These are phyloP conservation scores for Coniferiporia sulphurascens DNA, from an alignment of 1,284 basidiomycete genomes.

Conservation along the genomic window DNA sequence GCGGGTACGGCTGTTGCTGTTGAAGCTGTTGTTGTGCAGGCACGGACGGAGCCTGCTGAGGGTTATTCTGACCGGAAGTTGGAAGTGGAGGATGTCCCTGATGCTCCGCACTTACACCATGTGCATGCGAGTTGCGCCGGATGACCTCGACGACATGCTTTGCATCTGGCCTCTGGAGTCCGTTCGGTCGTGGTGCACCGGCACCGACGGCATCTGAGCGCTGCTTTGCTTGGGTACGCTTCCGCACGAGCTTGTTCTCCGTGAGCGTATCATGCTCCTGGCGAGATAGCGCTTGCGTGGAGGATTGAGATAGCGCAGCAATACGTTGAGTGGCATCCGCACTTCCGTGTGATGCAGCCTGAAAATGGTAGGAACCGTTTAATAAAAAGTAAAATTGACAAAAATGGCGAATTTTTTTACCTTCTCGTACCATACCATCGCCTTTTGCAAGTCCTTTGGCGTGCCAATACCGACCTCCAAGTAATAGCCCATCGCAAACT, in stretches of 20 bases:
- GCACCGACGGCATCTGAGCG: constrained; percentile 46
- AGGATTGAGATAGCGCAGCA: constrained; percentile 55
- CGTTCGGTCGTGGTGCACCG: constrained; percentile 22
- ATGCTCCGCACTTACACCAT: constrained; percentile 9
- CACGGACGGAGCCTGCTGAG: constrained; percentile 16
- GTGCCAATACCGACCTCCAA: constrained; percentile 76
- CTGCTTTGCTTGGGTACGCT: constrained; percentile 76
- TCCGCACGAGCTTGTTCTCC: constrained; percentile 75
- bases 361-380: background rate
- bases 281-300: constrained; percentile 62
- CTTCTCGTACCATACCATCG: constrained; percentile 67
- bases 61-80: constrained; percentile 12
- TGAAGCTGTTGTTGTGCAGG: background rate
- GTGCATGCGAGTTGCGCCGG: constrained; percentile 28
- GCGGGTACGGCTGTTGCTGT: constrained; percentile 5
- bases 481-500: constrained; percentile 96
- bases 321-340: constrained; percentile 77
- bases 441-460: constrained; percentile 57
- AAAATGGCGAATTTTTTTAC: constrained; percentile 32
- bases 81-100: constrained; percentile 17
- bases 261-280: constrained; percentile 79
- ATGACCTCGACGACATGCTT: constrained; percentile 30
- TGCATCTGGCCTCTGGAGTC: constrained; percentile 19
- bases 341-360: constrained; percentile 81
- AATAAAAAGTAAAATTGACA: constrained; percentile 1